Base-by-base conservation (phyloP, 257 asterid genomes). In the Prunella vulgaris region DNA sequence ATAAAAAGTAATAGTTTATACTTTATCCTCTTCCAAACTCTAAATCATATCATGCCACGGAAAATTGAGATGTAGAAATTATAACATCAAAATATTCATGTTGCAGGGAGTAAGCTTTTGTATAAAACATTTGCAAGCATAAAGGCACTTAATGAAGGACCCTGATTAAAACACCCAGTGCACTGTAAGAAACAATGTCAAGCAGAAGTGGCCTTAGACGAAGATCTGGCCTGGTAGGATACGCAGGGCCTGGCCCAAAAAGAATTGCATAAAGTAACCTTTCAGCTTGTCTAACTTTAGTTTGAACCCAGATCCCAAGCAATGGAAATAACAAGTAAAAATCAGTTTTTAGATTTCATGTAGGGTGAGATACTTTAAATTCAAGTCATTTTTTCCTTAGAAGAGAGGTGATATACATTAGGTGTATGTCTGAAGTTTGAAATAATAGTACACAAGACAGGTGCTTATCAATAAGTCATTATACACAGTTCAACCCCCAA, bases 141-240 rank as follows among this genome's bases (percentile, higher is more conserved):
- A 64, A 22, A 40, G 60, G 17, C 30, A 24, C 32, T 37, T 13
- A 59, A 52, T 38, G 4, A 21, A 58, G 54, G 66, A 63, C 40
- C 35, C 32, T 42, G 58, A 42, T 30, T 42, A 22, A 67, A 44
- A 25, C 21, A 2, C 65, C 21, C 6, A 20, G 22, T 15, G 24
- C 69, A 51, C 17, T 53, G 27, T 46, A 37, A 8, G 71, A 73
- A 13, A 17, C 63, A 66, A 48, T 59, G 33, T 32, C 49, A 12
- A 73, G 18, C 38, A 68, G 62, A 64, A 64, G 33, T 72, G 46
- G 62, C 38, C 69, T 18, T 37, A 64, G 25, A 25, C 35, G 27
- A 51, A 52, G 56, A 56, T 22, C 54, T 53, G 17, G 20, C 33
- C 38, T 13, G 37, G 18, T 3, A 44, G 35, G 27, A 40, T 44